These are phyloP conservation scores for Selaginella tamariscina DNA, from an alignment of 75 land plant species.

Conservation along the genomic window DNA sequence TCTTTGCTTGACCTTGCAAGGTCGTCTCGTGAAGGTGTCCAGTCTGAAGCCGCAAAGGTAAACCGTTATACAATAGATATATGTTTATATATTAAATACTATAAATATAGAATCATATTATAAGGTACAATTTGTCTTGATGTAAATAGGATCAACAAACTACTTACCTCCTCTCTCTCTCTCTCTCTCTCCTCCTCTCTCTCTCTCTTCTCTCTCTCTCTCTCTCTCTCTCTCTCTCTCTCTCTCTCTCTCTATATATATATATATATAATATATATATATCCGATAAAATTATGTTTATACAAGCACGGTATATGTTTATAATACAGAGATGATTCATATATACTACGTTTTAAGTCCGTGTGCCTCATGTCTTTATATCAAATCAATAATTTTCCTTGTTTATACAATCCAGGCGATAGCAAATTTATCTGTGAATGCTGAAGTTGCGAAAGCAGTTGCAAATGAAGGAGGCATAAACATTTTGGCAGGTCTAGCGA, in stretches of 20 bases:
- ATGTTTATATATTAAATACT: too few species aligned
- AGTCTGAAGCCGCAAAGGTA: conserved; percentile 97
- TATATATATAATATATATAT: too few species aligned
- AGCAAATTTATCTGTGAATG: conserved; percentile 91
- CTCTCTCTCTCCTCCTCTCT: not conserved
- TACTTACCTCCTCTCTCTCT: not conserved
- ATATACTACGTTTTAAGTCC: too few species aligned
- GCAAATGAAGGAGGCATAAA: conserved; percentile 89
- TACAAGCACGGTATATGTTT: too few species aligned
- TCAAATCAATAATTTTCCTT: not conserved
- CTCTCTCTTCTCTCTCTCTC: not conserved
- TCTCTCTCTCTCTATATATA: too few species aligned
- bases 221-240: too few species aligned
- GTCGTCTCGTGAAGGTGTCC: conserved; percentile 83
- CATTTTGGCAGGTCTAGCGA: conserved; percentile 73
- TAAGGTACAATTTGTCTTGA: not conserved
- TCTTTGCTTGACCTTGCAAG: conserved; percentile 66
- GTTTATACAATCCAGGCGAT: conserved; percentile 55
- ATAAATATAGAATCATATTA: too few species aligned
- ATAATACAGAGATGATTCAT: too few species aligned
- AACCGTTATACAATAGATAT: too few species aligned
- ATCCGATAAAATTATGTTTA: too few species aligned
- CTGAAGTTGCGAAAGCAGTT: conserved; percentile 88
- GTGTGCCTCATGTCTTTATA: not conserved
- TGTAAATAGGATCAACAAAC: too few species aligned